phyloP scores from a whole-genome alignment of 176 grass and related monocot genomes.

The barley (Hordeum vulgare) region DNA sequence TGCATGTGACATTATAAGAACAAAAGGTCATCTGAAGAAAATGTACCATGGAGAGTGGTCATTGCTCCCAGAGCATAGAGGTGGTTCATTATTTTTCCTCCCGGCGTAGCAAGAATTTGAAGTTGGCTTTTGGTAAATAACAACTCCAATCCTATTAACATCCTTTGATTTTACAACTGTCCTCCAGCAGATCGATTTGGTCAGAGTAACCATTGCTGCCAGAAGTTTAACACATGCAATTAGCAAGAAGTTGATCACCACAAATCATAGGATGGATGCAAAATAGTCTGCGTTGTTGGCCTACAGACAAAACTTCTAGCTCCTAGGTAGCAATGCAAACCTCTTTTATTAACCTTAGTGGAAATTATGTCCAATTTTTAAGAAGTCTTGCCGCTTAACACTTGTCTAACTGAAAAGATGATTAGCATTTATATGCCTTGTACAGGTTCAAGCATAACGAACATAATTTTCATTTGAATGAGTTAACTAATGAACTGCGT shows the following conservation, averaged over 20 bases:
- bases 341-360: not conserved
- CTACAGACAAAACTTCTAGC: not conserved
- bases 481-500: not conserved
- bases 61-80: constrained; percentile 47
- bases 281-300: not conserved
- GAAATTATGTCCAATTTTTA: not conserved
- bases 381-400: not conserved
- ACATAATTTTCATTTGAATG: not conserved
- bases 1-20: not conserved
- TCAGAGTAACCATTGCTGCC: constrained; percentile 78
- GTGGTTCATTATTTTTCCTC: constrained; percentile 41
- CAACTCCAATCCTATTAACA: constrained; percentile 69
- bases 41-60: constrained; percentile 55
- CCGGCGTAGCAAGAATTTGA: constrained; percentile 69
- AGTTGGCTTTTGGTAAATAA: constrained; percentile 83
- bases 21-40: constrained; percentile 3
- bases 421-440: not conserved
- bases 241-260: constrained; percentile 23
- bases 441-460: not conserved
- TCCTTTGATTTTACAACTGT: constrained; percentile 54
- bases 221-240: constrained; percentile 14
- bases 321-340: not conserved
- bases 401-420: not conserved
- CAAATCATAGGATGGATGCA: not conserved
- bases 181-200: constrained; percentile 84